Evolutionary conservation across 2,329 filamentous ascomycete genomes (phyloP).

Genomic region (Bipolaris oryzae): DNA sequence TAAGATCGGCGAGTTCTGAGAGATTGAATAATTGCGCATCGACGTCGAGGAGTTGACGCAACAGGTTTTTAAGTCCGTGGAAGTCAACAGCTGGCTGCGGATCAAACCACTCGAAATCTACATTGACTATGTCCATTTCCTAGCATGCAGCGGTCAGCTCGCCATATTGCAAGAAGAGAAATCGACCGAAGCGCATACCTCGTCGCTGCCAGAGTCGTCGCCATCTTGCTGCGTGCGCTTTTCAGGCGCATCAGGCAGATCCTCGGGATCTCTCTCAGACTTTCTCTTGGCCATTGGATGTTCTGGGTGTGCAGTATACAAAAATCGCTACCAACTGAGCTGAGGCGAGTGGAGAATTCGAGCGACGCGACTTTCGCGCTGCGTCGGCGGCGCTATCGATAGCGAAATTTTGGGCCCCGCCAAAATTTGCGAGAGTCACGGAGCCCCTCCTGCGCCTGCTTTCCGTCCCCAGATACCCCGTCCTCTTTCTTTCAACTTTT

Average conservation of each 20-base stretch:
- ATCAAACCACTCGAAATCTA: slow-evolving; percentile 99
- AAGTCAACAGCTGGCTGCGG: slow-evolving; percentile 89
- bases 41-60: slow-evolving; percentile 90
- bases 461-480: slow-evolving; percentile 9
- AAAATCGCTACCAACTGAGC: background rate
- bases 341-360: slow-evolving; percentile 4
- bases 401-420: slow-evolving; percentile 18
- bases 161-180: slow-evolving; percentile 16
- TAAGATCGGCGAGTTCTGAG: slow-evolving; percentile 82
- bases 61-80: slow-evolving; percentile 86
- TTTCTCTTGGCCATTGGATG: slow-evolving; percentile 47
- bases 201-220: slow-evolving; percentile 48
- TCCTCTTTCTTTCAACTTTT: slow-evolving; percentile 8
- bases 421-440: slow-evolving; percentile 25
- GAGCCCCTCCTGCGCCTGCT: slow-evolving; percentile 13
- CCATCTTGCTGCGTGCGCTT: slow-evolving; percentile 38
- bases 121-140: slow-evolving; percentile 90
- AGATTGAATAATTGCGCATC: slow-evolving; percentile 87
- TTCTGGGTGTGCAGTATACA: background rate
- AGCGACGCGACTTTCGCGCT: slow-evolving; percentile 13
- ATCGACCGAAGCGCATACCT: slow-evolving; percentile 33
- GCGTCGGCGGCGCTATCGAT: slow-evolving; percentile 12
- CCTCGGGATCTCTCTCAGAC: slow-evolving; percentile 41
- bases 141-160: slow-evolving; percentile 45
- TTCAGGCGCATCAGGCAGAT: slow-evolving; percentile 44